Percentiles rank a stretch among this genome's conserved stretches.
Evolutionary conservation across 1,139 yeast species (phyloP).

Genomic region (Zygotorulaspora mrakii): DNA sequence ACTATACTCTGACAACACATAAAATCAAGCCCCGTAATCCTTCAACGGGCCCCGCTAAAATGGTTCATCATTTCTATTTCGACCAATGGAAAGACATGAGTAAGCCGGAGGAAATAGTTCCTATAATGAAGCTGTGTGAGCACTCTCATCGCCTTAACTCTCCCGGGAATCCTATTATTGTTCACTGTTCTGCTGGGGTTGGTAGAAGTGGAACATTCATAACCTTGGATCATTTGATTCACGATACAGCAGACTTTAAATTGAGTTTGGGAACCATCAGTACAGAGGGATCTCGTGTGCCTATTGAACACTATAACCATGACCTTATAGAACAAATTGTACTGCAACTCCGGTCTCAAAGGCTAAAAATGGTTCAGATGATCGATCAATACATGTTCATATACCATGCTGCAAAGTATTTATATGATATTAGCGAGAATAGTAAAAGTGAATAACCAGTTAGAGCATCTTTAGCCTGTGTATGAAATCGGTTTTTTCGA

Average conservation of each 20-base stretch:
- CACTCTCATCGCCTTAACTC: conserved; percentile 33
- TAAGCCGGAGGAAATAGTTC: conserved; percentile 40
- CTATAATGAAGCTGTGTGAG: conserved; percentile 31
- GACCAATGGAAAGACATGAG: conserved; percentile 48
- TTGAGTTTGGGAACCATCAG: conserved; percentile 6
- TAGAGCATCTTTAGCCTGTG: not conserved
- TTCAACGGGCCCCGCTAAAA: conserved; percentile 27
- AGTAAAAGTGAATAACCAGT: not conserved
- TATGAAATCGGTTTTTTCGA: not conserved
- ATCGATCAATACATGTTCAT: conserved; percentile 34
- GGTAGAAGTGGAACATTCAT: conserved; percentile 76
- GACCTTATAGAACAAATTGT: conserved; percentile 37
- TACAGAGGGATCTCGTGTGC: conserved; percentile 4
- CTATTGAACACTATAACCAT: conserved; percentile 22
- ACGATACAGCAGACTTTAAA: conserved; percentile 34
- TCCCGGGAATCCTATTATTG: conserved; percentile 40
- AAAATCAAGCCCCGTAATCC: conserved; percentile 21
- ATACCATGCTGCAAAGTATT: conserved; percentile 33
- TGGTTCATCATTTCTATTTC: conserved; percentile 42
- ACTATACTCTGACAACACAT: conserved; percentile 30
- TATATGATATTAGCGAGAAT: conserved; percentile 13
- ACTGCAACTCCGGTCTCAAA: conserved; percentile 32
- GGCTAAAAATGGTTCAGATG: conserved; percentile 38
- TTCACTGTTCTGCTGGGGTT: conserved; percentile 80
- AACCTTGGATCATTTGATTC: conserved; percentile 54